These are phyloP conservation scores for Volvox africanus DNA, from an alignment of 139 green algal genomes.

Conservation along the genomic window DNA sequence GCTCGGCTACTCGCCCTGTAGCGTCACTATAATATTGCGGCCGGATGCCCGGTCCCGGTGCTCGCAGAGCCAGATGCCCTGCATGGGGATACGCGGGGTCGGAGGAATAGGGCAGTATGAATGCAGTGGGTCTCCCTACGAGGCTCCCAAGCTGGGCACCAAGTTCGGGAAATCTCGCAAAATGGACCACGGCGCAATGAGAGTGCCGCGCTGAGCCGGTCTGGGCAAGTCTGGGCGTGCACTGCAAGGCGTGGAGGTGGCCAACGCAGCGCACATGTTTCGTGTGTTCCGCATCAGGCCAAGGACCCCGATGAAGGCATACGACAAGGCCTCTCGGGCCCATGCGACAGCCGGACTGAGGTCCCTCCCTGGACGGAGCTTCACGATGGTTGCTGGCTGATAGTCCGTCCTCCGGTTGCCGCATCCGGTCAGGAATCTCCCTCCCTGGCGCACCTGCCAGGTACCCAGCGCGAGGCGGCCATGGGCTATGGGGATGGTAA, in stretches of 20 bases:
- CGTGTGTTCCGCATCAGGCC: too few species aligned
- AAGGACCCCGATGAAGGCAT: too few species aligned
- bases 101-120: background rate
- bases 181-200: background rate
- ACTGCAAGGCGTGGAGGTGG: background rate
- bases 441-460: slow-evolving; percentile 67
- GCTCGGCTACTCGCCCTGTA: slow-evolving; percentile 58
- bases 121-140: background rate
- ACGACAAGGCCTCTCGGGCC: too few species aligned
- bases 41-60: slow-evolving; percentile 65
- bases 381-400: background rate
- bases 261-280: background rate
- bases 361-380: background rate
- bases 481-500: slow-evolving; percentile 74
- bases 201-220: background rate
- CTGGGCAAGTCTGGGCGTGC: background rate
- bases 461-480: slow-evolving; percentile 76
- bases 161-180: background rate
- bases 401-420: background rate
- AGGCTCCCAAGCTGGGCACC: too few species aligned
- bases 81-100: background rate
- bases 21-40: slow-evolving; percentile 62
- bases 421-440: background rate
- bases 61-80: slow-evolving; percentile 77
- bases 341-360: too few species aligned